A percentile compares a stretch with the other conserved stretches of the same genome.
Conservation (phyloP, 306 rosid species). For the Gleditsia sinensis region DNA sequence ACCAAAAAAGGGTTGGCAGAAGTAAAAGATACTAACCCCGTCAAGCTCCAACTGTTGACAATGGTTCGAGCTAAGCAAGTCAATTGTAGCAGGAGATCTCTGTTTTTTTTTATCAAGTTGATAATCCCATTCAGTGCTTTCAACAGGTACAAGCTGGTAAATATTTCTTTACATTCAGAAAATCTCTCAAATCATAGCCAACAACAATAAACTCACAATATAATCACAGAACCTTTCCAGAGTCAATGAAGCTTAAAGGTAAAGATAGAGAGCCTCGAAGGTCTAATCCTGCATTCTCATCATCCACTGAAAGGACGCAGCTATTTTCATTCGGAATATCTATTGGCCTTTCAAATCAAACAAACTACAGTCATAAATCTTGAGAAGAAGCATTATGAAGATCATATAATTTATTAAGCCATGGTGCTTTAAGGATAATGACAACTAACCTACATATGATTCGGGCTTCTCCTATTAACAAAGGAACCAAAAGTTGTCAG, state of each 20-base stretch:
- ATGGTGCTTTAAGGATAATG: neutral
- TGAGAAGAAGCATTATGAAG: neutral
- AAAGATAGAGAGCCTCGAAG: slow-evolving; percentile 49
- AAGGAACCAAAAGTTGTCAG: slow-evolving; percentile 22
- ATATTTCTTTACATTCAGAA: slow-evolving; percentile 21
- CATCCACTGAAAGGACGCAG: slow-evolving; percentile 37
- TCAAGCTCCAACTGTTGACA: slow-evolving; percentile 41
- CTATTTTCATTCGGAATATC: slow-evolving; percentile 46
- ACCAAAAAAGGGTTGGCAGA: neutral
- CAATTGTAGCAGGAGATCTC: slow-evolving; percentile 47
- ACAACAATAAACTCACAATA: neutral
- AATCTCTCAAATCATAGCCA: neutral
- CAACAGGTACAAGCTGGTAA: slow-evolving; percentile 54
- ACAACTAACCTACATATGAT: slow-evolving; percentile 61
- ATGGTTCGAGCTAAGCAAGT: slow-evolving; percentile 35
- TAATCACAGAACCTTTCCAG: slow-evolving; percentile 51
- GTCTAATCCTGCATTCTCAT: slow-evolving; percentile 41
- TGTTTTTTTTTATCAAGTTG: slow-evolving; percentile 44
- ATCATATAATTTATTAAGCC: neutral
- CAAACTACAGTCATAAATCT: neutral
- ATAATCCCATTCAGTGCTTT: slow-evolving; percentile 44
- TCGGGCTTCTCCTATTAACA: slow-evolving; percentile 53
- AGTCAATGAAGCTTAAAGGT: slow-evolving; percentile 56
- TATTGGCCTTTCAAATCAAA: slow-evolving; percentile 49
- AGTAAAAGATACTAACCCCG: slow-evolving; percentile 39